Evolutionary conservation across 352 stramenopile species (phyloP), one percentile per base, ranked within the genome.

Genomic region (Phytophthora capsici): DNA sequence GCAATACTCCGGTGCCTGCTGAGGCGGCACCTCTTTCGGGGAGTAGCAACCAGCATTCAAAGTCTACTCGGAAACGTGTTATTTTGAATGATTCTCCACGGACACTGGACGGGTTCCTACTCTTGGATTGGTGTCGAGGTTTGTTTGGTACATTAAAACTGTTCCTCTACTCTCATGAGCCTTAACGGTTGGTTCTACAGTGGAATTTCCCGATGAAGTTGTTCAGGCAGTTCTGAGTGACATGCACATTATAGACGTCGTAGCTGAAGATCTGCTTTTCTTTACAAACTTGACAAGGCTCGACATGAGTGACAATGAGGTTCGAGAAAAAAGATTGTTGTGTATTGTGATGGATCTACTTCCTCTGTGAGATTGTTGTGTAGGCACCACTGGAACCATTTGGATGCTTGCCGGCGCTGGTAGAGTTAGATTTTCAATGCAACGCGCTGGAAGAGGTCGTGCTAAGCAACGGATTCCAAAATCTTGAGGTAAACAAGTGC

Each of bases 261-360:
- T 93, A n/a, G 65, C 66, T 0, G 86, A 94, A 36, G 84, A 94
- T 49, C 43, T 94, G 40, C 73, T 92, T 28, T 94, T 91, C 69
- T 94, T 93, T 40, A 86, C 75, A 4, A 93, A 82, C 46, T 74
- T 94, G 61, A 63, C 68, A 48, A 79, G 82, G 1, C 68, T 93
- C 23, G 86, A 94, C 48, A 89, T 94, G 73, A 93, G 86, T 58
- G 86, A 94, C 71, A 94, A 94, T 49, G 80, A 94, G 71, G 80
- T 89, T 43, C 22, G 51, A 28, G 34, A 26, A 14, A 14, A 8
- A 16, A 8, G 19, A 14, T 49, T 17, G 20, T 22, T 32, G 9
- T 34, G 9, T 8, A 12, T 32, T 32, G 28, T 12, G 28, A 8
- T 32, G 7, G 28, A 32, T 32, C 28, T 32, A 10, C 28, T 3